Evolutionary conservation across 352 stramenopile genomes (phyloP).

Genomic region (Sclerospora graminicola): DNA sequence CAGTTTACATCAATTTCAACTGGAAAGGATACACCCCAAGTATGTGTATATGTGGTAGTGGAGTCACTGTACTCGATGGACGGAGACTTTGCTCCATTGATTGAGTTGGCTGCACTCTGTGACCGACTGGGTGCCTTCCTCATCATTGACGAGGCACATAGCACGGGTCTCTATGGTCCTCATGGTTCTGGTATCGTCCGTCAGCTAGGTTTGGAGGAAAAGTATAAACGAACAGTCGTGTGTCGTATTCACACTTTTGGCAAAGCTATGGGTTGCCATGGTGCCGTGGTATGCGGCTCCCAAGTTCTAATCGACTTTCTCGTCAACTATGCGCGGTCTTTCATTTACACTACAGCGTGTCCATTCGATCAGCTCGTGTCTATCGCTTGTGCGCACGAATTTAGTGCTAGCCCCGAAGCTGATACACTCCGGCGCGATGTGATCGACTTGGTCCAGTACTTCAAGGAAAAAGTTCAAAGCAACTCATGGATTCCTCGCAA

Average conservation of each 20-base stretch:
- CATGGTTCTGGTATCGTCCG: conserved; percentile 60
- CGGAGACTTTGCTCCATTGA: conserved; percentile 90
- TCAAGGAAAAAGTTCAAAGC: conserved; percentile 46
- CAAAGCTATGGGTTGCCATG: conserved; percentile 94
- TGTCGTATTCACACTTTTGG: conserved; percentile 93
- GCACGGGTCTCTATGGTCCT: conserved; percentile 84
- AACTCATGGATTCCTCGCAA: conserved; percentile 28
- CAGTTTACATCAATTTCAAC: conserved; percentile 10
- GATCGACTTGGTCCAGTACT: conserved; percentile 62
- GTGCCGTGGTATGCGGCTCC: conserved; percentile 89
- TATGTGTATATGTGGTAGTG: conserved; percentile 90
- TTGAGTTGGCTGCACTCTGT: conserved; percentile 76
- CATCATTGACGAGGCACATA: conserved; percentile 97
- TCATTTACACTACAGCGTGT: conserved; percentile 96
- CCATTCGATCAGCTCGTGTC: conserved; percentile 87
- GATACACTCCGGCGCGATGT: conserved; percentile 31
- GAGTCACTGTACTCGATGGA: conserved; percentile 99
- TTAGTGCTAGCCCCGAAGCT: conserved; percentile 44
- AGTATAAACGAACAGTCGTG: conserved; percentile 53
- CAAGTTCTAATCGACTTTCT: conserved; percentile 89
- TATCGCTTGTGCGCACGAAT: conserved; percentile 86
- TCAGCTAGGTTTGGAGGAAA: conserved; percentile 60
- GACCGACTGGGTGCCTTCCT: conserved; percentile 72
- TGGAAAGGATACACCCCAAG: conserved; percentile 5
- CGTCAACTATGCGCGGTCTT: conserved; percentile 94